Base-by-base conservation (phyloP, 495 filamentous ascomycete species). In the Penicillium malachiteum region DNA sequence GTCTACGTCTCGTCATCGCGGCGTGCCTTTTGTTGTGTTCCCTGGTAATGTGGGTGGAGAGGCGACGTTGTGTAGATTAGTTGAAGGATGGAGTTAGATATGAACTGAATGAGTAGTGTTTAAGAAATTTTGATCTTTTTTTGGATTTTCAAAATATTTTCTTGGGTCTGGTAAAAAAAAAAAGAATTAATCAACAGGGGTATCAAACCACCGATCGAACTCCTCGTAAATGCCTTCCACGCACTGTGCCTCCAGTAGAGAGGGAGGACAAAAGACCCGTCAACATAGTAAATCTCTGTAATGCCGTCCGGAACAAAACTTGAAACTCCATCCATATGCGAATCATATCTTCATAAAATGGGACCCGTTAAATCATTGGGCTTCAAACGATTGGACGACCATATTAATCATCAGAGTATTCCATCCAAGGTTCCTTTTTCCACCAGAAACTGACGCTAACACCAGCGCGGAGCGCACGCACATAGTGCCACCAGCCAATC, bases 401-500 rank as follows among this genome's bases (percentile, higher is more conserved):
- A 26, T 26, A 26, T 26, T 26, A 1, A 26, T 26, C 21, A 26
- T 26, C 21, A 26, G 21, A 26, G 21, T 1, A 26, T 2, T 26
- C 21, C 21, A 4, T 37, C 34, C 12, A 37, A 3, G 34, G 12
- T 7, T 9, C 34, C 34, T 9, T 9, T 1, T 37, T 30, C 91
- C 92, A 99, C 94, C 94, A 99, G 68, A 96, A 98, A 69, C 91
- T 97, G 35, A 97, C 92, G 65, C 95, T 97, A 58, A 95, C 89
- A 57, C 94, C 96, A 34, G 87, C 87, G 51, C 81, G 89, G 67
- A 97, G 64, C 35, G 90, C 90, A 57, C 88, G 78, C 5, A 99
- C 91, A 79, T 96, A 97, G 77, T 99, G 94, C 94, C 94, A 99
- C 94, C 94, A 99, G 16, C 93, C 94, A 3, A 89, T 78, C 5